These are phyloP conservation scores for Fulvia fulva DNA, from an alignment of 2,329 filamentous ascomycete genomes.

Conservation along the genomic window DNA sequence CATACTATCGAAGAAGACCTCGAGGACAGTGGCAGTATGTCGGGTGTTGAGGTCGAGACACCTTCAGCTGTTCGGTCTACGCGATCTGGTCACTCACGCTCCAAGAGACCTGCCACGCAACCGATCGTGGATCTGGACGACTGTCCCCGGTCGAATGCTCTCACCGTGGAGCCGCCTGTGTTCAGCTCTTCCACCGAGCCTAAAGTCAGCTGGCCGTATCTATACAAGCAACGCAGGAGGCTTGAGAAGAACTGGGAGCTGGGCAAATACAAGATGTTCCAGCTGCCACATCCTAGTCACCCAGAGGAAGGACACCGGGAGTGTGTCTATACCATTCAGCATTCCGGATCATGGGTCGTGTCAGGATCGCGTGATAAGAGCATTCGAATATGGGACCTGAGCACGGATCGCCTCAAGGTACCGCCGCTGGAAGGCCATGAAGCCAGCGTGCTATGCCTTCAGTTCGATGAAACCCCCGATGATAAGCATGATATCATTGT, in stretches of 20 bases:
- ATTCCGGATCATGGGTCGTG: constrained; percentile 77
- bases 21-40: constrained; percentile 14
- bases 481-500: constrained; percentile 82
- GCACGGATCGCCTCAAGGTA: constrained; percentile 67
- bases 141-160: neutral
- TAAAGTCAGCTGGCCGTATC: constrained; percentile 84
- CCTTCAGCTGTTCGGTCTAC: constrained; percentile 1
- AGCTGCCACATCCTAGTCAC: constrained; percentile 78
- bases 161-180: constrained; percentile 12
- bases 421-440: constrained; percentile 71
- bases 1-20: constrained; percentile 8
- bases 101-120: neutral
- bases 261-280: constrained; percentile 79
- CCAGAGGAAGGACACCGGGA: constrained; percentile 81
- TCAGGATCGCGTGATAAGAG: constrained; percentile 89
- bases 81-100: neutral
- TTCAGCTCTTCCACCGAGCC: constrained; percentile 39
- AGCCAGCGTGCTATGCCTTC: constrained; percentile 87
- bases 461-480: constrained; percentile 78
- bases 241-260: constrained; percentile 90
- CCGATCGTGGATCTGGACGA: neutral
- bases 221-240: constrained; percentile 81
- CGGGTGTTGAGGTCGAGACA: constrained; percentile 17
- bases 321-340: constrained; percentile 94
- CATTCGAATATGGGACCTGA: constrained; percentile 84